Evolutionary conservation across 768 basidiomycete genomes (phyloP), one percentile per base, ranked within the genome.

Genomic region (Mycena polygramma): DNA sequence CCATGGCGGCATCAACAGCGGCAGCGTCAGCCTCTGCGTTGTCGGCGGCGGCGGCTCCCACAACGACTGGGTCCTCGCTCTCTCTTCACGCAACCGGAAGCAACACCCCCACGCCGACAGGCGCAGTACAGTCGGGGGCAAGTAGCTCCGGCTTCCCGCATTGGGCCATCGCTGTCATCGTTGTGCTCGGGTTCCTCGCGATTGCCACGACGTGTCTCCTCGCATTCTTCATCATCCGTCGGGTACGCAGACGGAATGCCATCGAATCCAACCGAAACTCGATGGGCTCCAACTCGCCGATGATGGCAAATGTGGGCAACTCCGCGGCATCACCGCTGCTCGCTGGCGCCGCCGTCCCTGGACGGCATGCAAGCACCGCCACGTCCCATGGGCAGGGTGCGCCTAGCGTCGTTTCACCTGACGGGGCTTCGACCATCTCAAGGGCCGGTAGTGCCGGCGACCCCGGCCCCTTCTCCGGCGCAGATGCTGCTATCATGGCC

Each of bases 161-260:
- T 77, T 96, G 94, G 95, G 96, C 94, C 13, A 97, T 97, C 75
- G 94, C 96, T 61, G 92, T 96, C 72, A 94, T 96, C 61, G 92
- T 92, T 55, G 88, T 96, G 49, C 88, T 97, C 30, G 95, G 94
- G 30, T 92, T 95, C 81, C 84, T 96, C 69, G 94, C 95, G 64
- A 90, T 96, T 70, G 86, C 89, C 51, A 89, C 92, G 17, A 83
- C 88, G 7, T 89, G 91, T 73, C 79, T 92, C 59, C 87, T 94
- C 62, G 82, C 85, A 45, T 95, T 94, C 84, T 81, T 95, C 79
- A 86, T 94, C 77, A 81, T 94, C 78, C 90, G 92, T 37, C 87
- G 91, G 45, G 75, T 93, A 60, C 90, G 92, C 51, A 81, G 86
- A 68, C 86, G 87, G 59, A 80, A 83, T 58, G 81, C 82, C 63